Percentiles rank a stretch among this genome's conserved stretches.
These are phyloP conservation scores for Volvox reticuliferus DNA, from an alignment of 139 green algal genomes.

Conservation along the genomic window DNA sequence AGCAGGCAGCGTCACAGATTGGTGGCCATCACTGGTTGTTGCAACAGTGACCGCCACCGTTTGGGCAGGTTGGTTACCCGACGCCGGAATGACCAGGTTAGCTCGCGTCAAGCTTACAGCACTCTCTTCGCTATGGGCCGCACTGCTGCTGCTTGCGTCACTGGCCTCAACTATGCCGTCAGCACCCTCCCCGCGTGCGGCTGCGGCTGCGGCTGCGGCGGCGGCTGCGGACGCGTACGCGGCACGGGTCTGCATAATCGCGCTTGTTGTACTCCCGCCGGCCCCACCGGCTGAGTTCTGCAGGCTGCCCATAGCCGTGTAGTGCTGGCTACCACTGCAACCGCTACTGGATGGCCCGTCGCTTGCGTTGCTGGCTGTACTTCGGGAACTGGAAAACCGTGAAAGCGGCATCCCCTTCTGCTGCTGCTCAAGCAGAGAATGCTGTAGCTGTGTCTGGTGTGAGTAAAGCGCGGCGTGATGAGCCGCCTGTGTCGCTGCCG, in stretches of 20 bases:
- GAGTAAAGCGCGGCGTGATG: not conserved
- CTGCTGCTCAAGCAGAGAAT: not conserved
- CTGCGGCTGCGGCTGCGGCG: not conserved
- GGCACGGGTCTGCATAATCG: not conserved
- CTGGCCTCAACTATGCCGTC: not conserved
- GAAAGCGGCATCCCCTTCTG: not conserved
- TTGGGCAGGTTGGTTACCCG: not conserved
- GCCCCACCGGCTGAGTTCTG: not conserved
- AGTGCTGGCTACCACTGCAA: not conserved
- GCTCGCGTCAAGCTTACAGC: constrained; percentile 6
- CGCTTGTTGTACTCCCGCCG: too few species aligned
- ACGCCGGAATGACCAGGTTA: constrained; percentile 14
- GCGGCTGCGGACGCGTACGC: too few species aligned
- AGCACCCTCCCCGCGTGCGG: not conserved
- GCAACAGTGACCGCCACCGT: constrained; percentile 28
- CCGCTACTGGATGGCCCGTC: constrained; percentile 8
- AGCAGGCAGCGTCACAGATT: constrained; percentile 33
- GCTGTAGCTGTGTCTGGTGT: not conserved
- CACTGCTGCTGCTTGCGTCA: not conserved
- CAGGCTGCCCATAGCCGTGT: not conserved
- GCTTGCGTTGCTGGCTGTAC: not conserved
- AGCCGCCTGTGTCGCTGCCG: not conserved
- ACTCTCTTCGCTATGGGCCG: not conserved
- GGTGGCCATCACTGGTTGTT: constrained; percentile 30
- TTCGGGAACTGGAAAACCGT: constrained; percentile 1